Percentiles rank a stretch among this genome's conserved stretches.
phyloP scores from a whole-genome alignment of 1,139 yeast genomes.

The Taiozyma onychis region DNA sequence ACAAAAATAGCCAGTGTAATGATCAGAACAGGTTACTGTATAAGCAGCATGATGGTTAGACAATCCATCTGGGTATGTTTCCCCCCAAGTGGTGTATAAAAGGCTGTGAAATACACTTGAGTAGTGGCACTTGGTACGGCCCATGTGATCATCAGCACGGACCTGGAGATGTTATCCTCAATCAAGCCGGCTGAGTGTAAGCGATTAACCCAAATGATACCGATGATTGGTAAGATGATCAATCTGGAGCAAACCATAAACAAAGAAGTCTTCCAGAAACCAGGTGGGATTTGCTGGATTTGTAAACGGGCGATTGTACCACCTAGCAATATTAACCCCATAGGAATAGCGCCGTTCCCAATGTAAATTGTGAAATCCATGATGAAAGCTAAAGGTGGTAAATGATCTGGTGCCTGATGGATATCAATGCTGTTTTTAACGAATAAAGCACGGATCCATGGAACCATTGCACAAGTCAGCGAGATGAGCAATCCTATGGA shows the following conservation, averaged over 20 bases:
- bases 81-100: conserved; percentile 53
- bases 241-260: conserved; percentile 41
- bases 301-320: conserved; percentile 79
- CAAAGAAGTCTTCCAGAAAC: conserved; percentile 49
- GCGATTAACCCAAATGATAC: conserved; percentile 50
- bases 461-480: conserved; percentile 69
- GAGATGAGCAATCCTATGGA: conserved; percentile 60
- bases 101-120: conserved; percentile 67
- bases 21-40: conserved; percentile 54
- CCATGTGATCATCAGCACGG: conserved; percentile 63
- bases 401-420: conserved; percentile 68
- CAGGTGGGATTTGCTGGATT: conserved; percentile 48
- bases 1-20: conserved; percentile 63
- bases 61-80: conserved; percentile 72
- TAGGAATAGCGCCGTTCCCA: conserved; percentile 85
- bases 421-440: conserved; percentile 38
- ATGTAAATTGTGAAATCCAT: conserved; percentile 76
- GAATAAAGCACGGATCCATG: conserved; percentile 80
- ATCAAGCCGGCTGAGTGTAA: conserved; percentile 44
- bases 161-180: conserved; percentile 43
- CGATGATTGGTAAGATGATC: conserved; percentile 55
- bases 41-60: conserved; percentile 55
- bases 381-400: conserved; percentile 75
- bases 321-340: conserved; percentile 76
- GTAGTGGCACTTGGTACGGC: conserved; percentile 73